A percentile compares a stretch with the other conserved stretches of the same genome.
These are phyloP conservation scores for Xylaria sp. DNA, from an alignment of 2,329 filamentous ascomycete genomes.

Conservation along the genomic window DNA sequence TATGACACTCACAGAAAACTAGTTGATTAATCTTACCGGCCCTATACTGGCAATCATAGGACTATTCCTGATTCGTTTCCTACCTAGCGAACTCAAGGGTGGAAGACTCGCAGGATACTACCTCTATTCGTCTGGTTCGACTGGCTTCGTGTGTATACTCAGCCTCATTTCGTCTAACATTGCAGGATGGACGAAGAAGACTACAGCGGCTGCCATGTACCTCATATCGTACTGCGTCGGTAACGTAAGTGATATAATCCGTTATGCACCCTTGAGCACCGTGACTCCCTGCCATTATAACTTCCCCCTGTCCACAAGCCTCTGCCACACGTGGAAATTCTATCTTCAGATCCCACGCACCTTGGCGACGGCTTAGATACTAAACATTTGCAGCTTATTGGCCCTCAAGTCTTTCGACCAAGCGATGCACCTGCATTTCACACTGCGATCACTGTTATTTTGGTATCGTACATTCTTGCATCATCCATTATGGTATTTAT, in stretches of 20 bases:
- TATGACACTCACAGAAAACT: slow-evolving; percentile 15
- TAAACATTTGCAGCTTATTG: slow-evolving; percentile 38
- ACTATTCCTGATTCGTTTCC: slow-evolving; percentile 67
- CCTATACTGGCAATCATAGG: slow-evolving; percentile 61
- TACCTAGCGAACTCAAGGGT: slow-evolving; percentile 61
- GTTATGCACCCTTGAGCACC: not conserved
- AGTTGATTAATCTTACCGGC: slow-evolving; percentile 58
- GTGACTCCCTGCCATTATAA: not conserved
- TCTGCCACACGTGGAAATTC: not conserved
- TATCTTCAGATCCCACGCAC: not conserved
- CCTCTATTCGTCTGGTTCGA: slow-evolving; percentile 64
- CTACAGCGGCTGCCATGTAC: slow-evolving; percentile 60
- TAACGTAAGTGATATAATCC: slow-evolving; percentile 43
- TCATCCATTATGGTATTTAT: slow-evolving; percentile 64
- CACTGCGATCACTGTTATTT: slow-evolving; percentile 67
- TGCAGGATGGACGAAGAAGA: slow-evolving; percentile 64
- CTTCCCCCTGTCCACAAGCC: not conserved
- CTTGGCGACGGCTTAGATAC: not conserved
- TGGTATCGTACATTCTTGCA: slow-evolving; percentile 62
- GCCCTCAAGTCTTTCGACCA: slow-evolving; percentile 62
- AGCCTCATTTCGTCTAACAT: slow-evolving; percentile 68
- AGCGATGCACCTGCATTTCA: slow-evolving; percentile 64
- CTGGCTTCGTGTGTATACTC: slow-evolving; percentile 67
- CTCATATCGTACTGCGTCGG: slow-evolving; percentile 58
- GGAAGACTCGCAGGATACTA: slow-evolving; percentile 70